Evolutionary conservation across 495 filamentous ascomycete genomes (phyloP), one percentile per base, ranked within the genome.

Genomic region (Cladorrhinum samala): DNA sequence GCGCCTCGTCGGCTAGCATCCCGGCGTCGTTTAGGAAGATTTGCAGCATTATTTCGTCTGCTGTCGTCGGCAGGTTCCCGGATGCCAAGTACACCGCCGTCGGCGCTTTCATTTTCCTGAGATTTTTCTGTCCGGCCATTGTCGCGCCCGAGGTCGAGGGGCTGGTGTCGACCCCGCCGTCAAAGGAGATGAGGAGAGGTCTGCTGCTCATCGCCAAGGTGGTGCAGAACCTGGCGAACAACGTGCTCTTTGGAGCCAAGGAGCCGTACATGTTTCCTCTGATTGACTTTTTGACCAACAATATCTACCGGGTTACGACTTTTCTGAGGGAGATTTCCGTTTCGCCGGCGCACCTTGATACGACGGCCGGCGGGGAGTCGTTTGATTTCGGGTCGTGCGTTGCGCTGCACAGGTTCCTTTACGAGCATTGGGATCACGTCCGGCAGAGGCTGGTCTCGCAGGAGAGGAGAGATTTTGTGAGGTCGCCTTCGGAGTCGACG

Each of bases 51-150:
- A 84, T 86, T 53, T 78, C 78, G 11, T 56, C 67, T 13, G 75
- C 81, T 25, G 81, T 84, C 3, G 71, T 78, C 67, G 71, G 69
- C 9, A 70, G 78, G 24, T 85, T 84, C 50, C 79, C 77, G 13
- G 82, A 85, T 18, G 82, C 83, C n/a, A 86, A 84, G 63, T 86
- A 83, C 57, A 86, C 82, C 2, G 83, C 83, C 30, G 83, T 86
- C 33, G 83, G 83, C 1, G 81, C 83, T 1, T 86, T 86, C 59
- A 83, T 86, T 50, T 86, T 86, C 58, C 68, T 86, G 16, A 76
- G 83, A 13, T 86, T 85, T 70, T 86, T 86, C 58, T 85, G 83
- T 52, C 83, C 82, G 18, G 83, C 83, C 14, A 85, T 86, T 53
- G 83, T 86, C 9, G 79, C 83, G 2, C 83, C 83, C 1, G 83